These are phyloP conservation scores for Amoebophrya sp. DNA, from an alignment of 169 alveolate species.

Conservation along the genomic window DNA sequence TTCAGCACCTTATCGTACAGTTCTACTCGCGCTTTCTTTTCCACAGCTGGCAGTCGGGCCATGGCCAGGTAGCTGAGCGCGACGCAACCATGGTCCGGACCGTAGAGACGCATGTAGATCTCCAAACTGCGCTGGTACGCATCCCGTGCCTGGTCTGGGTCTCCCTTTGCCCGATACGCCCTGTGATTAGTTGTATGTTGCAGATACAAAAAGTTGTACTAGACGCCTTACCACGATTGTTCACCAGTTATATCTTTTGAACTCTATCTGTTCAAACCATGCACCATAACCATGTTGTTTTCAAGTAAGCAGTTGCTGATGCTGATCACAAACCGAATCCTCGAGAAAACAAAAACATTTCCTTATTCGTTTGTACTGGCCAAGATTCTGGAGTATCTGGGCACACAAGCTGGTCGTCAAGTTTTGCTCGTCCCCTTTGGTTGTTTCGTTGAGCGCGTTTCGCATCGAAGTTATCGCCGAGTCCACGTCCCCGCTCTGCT, in stretches of 20 bases:
- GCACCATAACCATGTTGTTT: too few relatives aligned
- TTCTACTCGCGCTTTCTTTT: background rate
- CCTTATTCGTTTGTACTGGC: too few relatives aligned
- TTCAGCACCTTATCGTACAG: background rate
- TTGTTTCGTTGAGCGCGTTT: background rate
- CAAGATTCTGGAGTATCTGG: background rate
- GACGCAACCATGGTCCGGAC: background rate
- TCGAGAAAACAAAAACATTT: too few relatives aligned
- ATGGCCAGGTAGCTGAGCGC: background rate
- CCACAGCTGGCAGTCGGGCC: background rate
- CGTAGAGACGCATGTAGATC: background rate
- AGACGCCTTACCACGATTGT: too few relatives aligned
- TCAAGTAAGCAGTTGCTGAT: too few relatives aligned
- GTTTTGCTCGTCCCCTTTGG: background rate
- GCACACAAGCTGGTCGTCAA: background rate
- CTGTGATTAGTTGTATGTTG: background rate
- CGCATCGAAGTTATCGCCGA: background rate
- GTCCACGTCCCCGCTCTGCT: background rate
- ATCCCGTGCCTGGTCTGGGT: background rate
- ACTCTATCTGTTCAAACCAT: too few relatives aligned
- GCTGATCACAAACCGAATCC: too few relatives aligned
- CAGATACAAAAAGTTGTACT: too few relatives aligned
- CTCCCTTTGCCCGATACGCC: background rate
- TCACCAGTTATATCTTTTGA: too few relatives aligned
- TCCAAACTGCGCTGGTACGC: background rate